These are phyloP conservation scores for Selenicereus undatus DNA, from an alignment of 148 eudicot species.

Conservation along the genomic window DNA sequence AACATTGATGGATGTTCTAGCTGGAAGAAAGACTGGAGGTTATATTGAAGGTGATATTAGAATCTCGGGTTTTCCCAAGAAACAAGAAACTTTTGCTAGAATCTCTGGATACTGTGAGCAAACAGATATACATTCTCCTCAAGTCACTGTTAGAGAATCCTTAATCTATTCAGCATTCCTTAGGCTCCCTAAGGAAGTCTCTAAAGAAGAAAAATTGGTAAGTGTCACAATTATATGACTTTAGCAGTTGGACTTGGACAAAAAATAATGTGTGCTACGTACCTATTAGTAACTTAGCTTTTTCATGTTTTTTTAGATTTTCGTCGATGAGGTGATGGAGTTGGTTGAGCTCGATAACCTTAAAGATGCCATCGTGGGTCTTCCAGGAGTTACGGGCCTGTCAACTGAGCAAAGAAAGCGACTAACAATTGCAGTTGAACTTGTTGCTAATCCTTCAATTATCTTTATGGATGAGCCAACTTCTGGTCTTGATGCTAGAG, in stretches of 20 bases:
- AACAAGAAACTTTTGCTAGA: slow-evolving; percentile 75
- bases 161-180: slow-evolving; percentile 71
- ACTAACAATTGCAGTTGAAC: slow-evolving; percentile 70
- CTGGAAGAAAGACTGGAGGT: slow-evolving; percentile 74
- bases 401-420: slow-evolving; percentile 78
- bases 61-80: slow-evolving; percentile 63
- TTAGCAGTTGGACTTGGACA: not conserved
- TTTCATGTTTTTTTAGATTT: slow-evolving; percentile 26
- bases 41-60: slow-evolving; percentile 65
- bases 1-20: slow-evolving; percentile 70
- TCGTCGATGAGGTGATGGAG: slow-evolving; percentile 66
- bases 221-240: not conserved
- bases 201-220: slow-evolving; percentile 59
- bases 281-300: not conserved
- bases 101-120: slow-evolving; percentile 78
- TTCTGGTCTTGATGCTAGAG: slow-evolving; percentile 85
- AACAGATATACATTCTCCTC: slow-evolving; percentile 69
- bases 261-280: not conserved
- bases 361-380: slow-evolving; percentile 58
- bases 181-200: slow-evolving; percentile 55
- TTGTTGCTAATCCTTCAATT: slow-evolving; percentile 66
- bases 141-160: slow-evolving; percentile 62
- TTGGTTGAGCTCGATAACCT: slow-evolving; percentile 56
- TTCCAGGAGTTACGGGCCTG: slow-evolving; percentile 63
- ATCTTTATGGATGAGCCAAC: slow-evolving; percentile 83